A percentile compares a stretch with the other conserved stretches of the same genome.
phyloP scores from a whole-genome alignment of 2,329 filamentous ascomycete genomes.

The Phoma herbarum region DNA sequence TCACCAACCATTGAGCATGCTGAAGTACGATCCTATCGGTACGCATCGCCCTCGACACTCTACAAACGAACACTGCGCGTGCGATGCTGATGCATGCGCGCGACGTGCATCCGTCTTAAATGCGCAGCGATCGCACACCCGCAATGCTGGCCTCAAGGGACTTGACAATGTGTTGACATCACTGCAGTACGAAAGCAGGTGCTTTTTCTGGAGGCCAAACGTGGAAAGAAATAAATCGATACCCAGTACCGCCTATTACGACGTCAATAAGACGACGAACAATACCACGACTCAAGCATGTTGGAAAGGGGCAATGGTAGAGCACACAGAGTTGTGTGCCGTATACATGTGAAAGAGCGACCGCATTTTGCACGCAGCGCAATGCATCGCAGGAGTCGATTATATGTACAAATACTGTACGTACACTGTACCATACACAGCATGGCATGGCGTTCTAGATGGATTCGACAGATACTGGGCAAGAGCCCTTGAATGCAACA shows the following conservation, averaged over 20 bases:
- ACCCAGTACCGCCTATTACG: background rate
- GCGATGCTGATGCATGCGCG: background rate
- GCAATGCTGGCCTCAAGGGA: background rate
- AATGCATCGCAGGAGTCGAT: background rate
- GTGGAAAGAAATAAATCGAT: constrained; percentile 65
- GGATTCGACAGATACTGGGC: constrained; percentile 14
- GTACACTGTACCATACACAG: constrained; percentile 40
- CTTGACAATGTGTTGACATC: constrained; percentile 27
- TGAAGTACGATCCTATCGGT: constrained; percentile 99
- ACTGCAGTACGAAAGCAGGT: constrained; percentile 87
- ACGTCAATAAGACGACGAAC: too few relatives aligned
- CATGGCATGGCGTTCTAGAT: constrained; percentile 41
- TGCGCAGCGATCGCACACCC: background rate
- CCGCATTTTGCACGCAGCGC: constrained; percentile 5
- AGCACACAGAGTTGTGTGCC: background rate
- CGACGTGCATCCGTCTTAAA: background rate
- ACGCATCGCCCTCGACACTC: constrained; percentile 44
- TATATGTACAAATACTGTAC: constrained; percentile 24
- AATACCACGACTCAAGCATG: background rate
- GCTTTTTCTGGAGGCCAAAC: constrained; percentile 92
- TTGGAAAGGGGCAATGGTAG: background rate
- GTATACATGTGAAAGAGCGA: background rate
- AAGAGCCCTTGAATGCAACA: constrained; percentile 15
- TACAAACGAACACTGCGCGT: background rate
- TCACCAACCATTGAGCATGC: constrained; percentile 88